A percentile compares a stretch with the other conserved stretches of the same genome.
These are phyloP conservation scores for Cyberlindnera euphorbiae DNA, from an alignment of 805 yeast genomes.

Conservation along the genomic window DNA sequence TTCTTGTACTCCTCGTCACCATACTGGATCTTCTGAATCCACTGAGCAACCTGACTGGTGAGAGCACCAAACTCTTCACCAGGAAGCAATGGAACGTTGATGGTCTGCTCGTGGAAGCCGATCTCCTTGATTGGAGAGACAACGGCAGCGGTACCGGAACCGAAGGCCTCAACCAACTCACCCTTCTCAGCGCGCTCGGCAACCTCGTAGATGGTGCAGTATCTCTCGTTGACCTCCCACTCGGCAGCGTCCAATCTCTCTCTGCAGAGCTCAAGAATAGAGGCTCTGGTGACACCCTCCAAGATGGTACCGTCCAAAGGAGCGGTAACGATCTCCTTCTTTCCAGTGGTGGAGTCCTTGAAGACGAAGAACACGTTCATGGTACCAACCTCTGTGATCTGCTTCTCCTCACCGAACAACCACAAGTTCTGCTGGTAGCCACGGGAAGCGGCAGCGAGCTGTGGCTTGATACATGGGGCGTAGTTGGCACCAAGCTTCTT, in stretches of 20 bases:
- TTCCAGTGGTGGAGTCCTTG: slow-evolving; percentile 68
- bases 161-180: slow-evolving; percentile 88
- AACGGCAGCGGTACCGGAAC: slow-evolving; percentile 96
- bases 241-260: slow-evolving; percentile 67
- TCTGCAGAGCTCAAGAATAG: slow-evolving; percentile 72
- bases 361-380: slow-evolving; percentile 93
- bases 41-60: slow-evolving; percentile 70
- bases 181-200: slow-evolving; percentile 73
- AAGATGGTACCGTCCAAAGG: slow-evolving; percentile 96
- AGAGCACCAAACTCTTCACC: slow-evolving; percentile 79
- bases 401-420: slow-evolving; percentile 87
- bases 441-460: slow-evolving; percentile 79
- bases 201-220: slow-evolving; percentile 76
- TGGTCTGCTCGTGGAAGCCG: slow-evolving; percentile 70
- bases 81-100: slow-evolving; percentile 71
- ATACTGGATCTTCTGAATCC: slow-evolving; percentile 90
- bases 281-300: slow-evolving; percentile 95
- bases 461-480: slow-evolving; percentile 93
- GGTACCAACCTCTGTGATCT: slow-evolving; percentile 95
- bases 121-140: slow-evolving; percentile 90
- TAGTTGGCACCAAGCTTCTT: slow-evolving; percentile 95
- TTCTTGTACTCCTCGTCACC: slow-evolving; percentile 68
- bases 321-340: slow-evolving; percentile 89
- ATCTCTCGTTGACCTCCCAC: slow-evolving; percentile 84
- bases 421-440: slow-evolving; percentile 96